A percentile compares a stretch with the other conserved stretches of the same genome.
Conservation (phyloP, 2,329 filamentous ascomycete species). For the Neonectria neomacrospora region DNA sequence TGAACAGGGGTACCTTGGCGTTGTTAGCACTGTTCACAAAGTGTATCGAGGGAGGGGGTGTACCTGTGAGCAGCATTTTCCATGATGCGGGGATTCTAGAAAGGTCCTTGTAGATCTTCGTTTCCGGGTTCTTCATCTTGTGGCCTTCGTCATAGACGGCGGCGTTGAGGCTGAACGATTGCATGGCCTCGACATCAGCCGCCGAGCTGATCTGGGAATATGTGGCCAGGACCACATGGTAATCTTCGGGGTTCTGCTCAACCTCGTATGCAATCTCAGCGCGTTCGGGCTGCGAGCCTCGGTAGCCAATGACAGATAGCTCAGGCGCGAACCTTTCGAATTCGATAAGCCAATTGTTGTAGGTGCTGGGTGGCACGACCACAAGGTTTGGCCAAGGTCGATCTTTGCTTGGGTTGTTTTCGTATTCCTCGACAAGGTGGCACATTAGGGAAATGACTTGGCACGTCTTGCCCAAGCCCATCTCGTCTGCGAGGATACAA, state of each 20-base stretch:
- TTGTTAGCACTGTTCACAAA: conserved; percentile 29
- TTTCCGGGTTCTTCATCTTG: conserved; percentile 87
- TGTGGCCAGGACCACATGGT: conserved; percentile 70
- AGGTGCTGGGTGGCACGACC: conserved; percentile 90
- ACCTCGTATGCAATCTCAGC: conserved; percentile 73
- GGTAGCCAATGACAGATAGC: conserved; percentile 77
- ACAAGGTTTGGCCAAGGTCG: conserved; percentile 79
- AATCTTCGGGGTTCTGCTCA: conserved; percentile 71
- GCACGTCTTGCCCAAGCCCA: conserved; percentile 96
- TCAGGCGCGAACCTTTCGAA: conserved; percentile 87
- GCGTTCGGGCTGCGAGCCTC: conserved; percentile 74
- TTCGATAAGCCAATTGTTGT: conserved; percentile 96
- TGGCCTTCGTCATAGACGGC: conserved; percentile 95
- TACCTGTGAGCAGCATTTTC: conserved; percentile 76
- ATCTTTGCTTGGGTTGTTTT: conserved; percentile 41
- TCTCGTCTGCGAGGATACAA: conserved; percentile 95
- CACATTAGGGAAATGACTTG: conserved; percentile 94
- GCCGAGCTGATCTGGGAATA: conserved; percentile 68
- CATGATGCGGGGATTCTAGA: conserved; percentile 83
- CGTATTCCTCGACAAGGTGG: conserved; percentile 76
- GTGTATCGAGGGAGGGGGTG: background rate
- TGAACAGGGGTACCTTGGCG: conserved; percentile 89
- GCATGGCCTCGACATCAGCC: conserved; percentile 63
- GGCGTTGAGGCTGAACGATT: conserved; percentile 60
- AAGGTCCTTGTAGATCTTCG: conserved; percentile 82